Conservation (phyloP, 257 asterid genomes). For the Gardenia jasminoides region DNA sequence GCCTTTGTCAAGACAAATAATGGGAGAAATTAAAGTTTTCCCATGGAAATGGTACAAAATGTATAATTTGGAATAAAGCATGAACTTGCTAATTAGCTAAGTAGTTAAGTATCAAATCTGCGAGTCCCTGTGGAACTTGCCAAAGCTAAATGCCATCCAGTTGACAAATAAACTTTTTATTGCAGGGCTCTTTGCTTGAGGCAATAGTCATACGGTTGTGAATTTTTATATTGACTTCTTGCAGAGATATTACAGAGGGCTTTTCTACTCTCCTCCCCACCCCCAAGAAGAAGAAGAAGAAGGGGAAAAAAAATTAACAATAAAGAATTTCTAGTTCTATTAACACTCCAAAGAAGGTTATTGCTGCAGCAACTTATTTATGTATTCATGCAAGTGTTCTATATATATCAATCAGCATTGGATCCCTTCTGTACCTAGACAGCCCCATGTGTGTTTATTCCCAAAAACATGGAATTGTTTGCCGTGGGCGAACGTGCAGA, state of each 20-base stretch:
- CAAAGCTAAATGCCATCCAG: too few relatives aligned
- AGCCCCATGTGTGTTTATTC: slow-evolving; percentile 59
- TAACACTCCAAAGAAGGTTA: not conserved
- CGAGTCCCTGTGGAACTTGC: too few relatives aligned
- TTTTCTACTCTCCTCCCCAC: too few relatives aligned
- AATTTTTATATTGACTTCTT: not conserved
- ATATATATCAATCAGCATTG: slow-evolving; percentile 35
- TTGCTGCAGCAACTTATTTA: not conserved
- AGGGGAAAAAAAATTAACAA: too few relatives aligned
- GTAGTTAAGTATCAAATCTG: not conserved
- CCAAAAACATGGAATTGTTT: slow-evolving; percentile 53
- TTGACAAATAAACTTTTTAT: not conserved
- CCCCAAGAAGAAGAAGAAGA: too few relatives aligned
- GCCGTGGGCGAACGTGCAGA: slow-evolving; percentile 50
- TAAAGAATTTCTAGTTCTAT: not conserved
- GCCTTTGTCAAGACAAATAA: not conserved
- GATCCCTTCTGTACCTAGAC: slow-evolving; percentile 54
- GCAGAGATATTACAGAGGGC: not conserved
- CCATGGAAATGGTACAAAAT: not conserved
- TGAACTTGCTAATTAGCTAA: not conserved
- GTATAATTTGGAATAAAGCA: not conserved
- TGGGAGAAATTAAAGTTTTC: not conserved
- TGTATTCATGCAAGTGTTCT: not conserved
- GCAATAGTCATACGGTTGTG: not conserved
- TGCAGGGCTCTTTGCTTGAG: not conserved